These are phyloP conservation scores for Beauveria rudraprayagi DNA, from an alignment of 2,329 filamentous ascomycete genomes.

Conservation along the genomic window DNA sequence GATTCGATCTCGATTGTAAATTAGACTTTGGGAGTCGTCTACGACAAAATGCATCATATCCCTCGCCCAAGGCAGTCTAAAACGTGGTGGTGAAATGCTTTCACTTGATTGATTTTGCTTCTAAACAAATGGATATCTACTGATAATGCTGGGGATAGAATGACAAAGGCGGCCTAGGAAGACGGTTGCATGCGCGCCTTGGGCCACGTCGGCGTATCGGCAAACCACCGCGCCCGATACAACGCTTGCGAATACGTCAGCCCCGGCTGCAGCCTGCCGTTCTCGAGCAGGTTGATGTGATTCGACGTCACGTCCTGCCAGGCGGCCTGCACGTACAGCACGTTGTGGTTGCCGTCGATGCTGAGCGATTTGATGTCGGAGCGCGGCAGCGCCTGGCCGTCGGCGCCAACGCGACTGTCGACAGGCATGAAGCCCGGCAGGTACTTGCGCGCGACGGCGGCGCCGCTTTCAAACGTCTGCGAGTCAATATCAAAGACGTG, in stretches of 20 bases:
- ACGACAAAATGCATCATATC: background rate
- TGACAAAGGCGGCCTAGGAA: background rate
- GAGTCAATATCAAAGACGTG: slow-evolving; percentile 9
- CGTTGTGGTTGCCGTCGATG: slow-evolving; percentile 5
- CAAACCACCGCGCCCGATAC: slow-evolving; percentile 6
- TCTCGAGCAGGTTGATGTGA: slow-evolving; percentile 2
- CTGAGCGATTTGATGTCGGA: slow-evolving; percentile 9
- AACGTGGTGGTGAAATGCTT: background rate
- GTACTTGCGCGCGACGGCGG: background rate
- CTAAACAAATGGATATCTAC: slow-evolving; percentile 1
- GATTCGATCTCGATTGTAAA: slow-evolving; percentile 34
- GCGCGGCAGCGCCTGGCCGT: slow-evolving; percentile 4
- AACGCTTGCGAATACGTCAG: background rate
- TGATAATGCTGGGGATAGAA: background rate
- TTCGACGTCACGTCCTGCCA: slow-evolving; percentile 4
- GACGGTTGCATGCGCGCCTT: slow-evolving; percentile 2
- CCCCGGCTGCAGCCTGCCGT: background rate
- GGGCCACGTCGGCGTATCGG: slow-evolving; percentile 8
- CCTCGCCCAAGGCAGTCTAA: background rate
- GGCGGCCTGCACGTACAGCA: slow-evolving; percentile 3
- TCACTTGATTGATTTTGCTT: background rate
- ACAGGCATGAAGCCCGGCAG: slow-evolving; percentile 8
- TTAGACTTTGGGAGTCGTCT: slow-evolving; percentile 2
- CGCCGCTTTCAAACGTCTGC: slow-evolving; percentile 4
- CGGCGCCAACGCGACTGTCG: background rate